Evolutionary conservation across 495 filamentous ascomycete species (phyloP).

Genomic region (Tuber indicum): DNA sequence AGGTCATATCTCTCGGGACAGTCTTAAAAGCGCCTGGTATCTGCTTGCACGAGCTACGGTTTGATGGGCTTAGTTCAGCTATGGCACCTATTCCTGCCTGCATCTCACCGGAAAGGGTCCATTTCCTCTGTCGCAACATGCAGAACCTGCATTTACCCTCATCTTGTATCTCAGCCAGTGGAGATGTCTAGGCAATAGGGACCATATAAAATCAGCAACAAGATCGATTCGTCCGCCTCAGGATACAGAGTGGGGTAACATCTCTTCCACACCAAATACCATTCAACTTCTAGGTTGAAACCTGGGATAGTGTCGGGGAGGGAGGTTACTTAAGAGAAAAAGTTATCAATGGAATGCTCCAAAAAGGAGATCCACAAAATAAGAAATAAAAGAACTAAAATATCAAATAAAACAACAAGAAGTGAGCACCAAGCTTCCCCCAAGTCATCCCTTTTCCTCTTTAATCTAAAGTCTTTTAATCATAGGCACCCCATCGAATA

Average conservation of each 20-base stretch:
- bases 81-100: slow-evolving; percentile 16
- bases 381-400: not conserved
- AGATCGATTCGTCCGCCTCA: not conserved
- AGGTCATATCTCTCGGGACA: not conserved
- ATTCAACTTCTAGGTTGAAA: not conserved
- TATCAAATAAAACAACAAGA: not conserved
- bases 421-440: not conserved
- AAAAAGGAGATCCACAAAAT: not conserved
- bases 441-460: not conserved
- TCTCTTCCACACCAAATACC: not conserved
- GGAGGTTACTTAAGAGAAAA: not conserved
- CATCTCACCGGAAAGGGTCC: slow-evolving; percentile 21
- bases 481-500: not conserved
- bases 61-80: slow-evolving; percentile 12
- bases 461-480: slow-evolving; percentile 1
- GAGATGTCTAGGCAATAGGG: not conserved
- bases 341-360: not conserved
- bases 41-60: slow-evolving; percentile 7
- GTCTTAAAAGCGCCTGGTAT: slow-evolving; percentile 7
- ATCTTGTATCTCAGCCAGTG: slow-evolving; percentile 11
- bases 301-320: not conserved
- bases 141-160: slow-evolving; percentile 32
- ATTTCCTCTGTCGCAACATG: slow-evolving; percentile 35
- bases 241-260: not conserved
- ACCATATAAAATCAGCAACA: not conserved